Evolutionary conservation across 768 basidiomycete genomes (phyloP), one percentile per base, ranked within the genome.

Genomic region (Suillus placidus): DNA sequence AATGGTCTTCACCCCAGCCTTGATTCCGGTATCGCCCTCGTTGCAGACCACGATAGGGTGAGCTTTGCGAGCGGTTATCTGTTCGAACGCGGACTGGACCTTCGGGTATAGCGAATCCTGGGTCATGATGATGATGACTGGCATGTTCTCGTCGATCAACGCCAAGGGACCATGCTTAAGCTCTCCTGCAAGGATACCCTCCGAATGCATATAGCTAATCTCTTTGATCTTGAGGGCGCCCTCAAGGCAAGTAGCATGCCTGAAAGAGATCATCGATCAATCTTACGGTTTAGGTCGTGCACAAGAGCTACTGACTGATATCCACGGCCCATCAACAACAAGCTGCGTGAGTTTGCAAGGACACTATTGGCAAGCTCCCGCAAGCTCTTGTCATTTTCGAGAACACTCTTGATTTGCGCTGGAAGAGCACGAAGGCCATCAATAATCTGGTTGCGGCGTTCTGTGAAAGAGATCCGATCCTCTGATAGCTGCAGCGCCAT

Each of bases 181-280:
- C 82, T 99, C 97, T 71, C 97, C 97, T 30, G 97, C 97, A 64
- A 99, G 88, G 77, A 99, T 98, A 75, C 92, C 92, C 84, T 74
- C 72, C 18, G 73, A 73, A 60, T 77, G 77, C 75, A 81, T 79
- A 81, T 98, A 98, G 64, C 92, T 93, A 77, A 98, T 96, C 84
- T 99, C 97, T 83, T 99, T 99, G 82, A 99, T 99, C 85, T 99
- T 99, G 72, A 99, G 81, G 8, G 97, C 97, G 64, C 96, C 97
- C 78, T 99, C 97, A 56, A 99, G 84, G 79, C 97, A 99, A 8
- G 97, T 99, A 8, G 97, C 97, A 71, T 97, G 88, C 77, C 89
- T 90, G 1, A 64, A 34, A 32, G 9, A 14, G 1, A 42, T 13
- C 30, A 6, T 23, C 71, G 9, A 74, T 54, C 23, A 56, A 23